These are phyloP conservation scores for Elaphomyces granulatus DNA, from an alignment of 495 filamentous ascomycete species.

Conservation along the genomic window DNA sequence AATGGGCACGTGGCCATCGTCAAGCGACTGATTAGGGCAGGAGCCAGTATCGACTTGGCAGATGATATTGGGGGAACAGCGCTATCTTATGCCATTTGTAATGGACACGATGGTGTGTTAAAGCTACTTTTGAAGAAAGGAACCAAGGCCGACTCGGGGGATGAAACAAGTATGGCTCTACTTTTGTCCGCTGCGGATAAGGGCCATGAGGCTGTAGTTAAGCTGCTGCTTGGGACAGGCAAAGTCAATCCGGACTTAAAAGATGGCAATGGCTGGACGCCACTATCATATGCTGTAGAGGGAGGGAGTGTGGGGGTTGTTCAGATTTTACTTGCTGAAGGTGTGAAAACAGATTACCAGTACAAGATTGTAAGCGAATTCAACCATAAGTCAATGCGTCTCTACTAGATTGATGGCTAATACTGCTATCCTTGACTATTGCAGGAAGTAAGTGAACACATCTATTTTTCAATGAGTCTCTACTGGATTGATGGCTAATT, in stretches of 20 bases:
- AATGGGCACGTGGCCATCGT: conserved; percentile 11
- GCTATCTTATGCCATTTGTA: conserved; percentile 13
- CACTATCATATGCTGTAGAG: neutral
- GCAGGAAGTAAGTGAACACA: neutral
- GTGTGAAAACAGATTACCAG: neutral
- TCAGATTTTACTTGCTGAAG: neutral
- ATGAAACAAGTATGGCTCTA: neutral
- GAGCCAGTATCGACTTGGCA: conserved; percentile 5
- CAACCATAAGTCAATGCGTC: neutral
- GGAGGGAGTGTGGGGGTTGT: neutral
- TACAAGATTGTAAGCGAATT: neutral
- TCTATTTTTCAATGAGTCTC: neutral
- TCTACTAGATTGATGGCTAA: neutral
- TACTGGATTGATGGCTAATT: neutral
- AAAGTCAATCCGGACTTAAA: neutral
- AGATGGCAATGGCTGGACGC: neutral
- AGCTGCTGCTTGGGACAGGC: neutral
- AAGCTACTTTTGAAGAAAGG: neutral
- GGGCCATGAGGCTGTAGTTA: neutral
- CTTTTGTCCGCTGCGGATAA: neutral
- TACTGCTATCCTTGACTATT: neutral
- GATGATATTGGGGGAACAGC: conserved; percentile 11
- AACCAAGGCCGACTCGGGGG: neutral
- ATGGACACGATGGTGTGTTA: conserved; percentile 3
- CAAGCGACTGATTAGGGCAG: conserved; percentile 8